These are phyloP conservation scores for Pseudopithomyces maydicus DNA, from an alignment of 2,329 filamentous ascomycete genomes.

Conservation along the genomic window DNA sequence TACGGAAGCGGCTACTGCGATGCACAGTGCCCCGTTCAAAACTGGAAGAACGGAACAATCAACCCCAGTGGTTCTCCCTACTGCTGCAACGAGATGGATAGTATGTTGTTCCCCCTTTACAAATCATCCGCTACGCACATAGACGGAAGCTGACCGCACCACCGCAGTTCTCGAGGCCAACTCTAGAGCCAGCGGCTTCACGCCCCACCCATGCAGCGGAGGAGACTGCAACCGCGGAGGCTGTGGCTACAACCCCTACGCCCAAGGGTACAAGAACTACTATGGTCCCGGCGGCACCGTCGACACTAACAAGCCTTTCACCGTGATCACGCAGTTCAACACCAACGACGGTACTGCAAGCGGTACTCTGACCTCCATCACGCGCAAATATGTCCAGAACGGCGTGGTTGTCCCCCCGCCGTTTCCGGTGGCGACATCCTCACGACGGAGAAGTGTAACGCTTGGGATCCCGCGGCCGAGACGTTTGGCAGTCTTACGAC, in stretches of 20 bases:
- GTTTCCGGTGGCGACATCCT: neutral
- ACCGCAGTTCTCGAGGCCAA: constrained; percentile 66
- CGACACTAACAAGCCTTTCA: constrained; percentile 44
- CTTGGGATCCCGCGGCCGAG: neutral
- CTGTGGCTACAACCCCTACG: constrained; percentile 63
- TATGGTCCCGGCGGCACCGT: constrained; percentile 60
- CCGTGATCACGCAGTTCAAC: constrained; percentile 57
- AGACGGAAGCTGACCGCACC: neutral
- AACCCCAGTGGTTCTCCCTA: constrained; percentile 36
- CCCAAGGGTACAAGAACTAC: constrained; percentile 64
- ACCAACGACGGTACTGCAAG: constrained; percentile 25
- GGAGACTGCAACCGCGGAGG: constrained; percentile 66
- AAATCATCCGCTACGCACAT: neutral
- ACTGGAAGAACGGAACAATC: constrained; percentile 31
- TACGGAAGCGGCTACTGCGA: constrained; percentile 51
- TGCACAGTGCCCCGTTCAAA: constrained; percentile 19
- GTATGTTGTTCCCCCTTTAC: constrained; percentile 31
- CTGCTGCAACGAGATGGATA: constrained; percentile 69
- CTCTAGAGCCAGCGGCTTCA: constrained; percentile 63
- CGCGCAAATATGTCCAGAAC: constrained; percentile 42
- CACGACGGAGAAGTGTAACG: neutral
- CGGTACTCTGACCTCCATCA: constrained; percentile 50
- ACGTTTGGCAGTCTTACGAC: constrained; percentile 54
- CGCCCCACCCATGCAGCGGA: constrained; percentile 64
- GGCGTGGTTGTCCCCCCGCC: neutral